These are phyloP conservation scores for Fusarium anthophilum DNA, from an alignment of 2,329 filamentous ascomycete species.

Conservation along the genomic window DNA sequence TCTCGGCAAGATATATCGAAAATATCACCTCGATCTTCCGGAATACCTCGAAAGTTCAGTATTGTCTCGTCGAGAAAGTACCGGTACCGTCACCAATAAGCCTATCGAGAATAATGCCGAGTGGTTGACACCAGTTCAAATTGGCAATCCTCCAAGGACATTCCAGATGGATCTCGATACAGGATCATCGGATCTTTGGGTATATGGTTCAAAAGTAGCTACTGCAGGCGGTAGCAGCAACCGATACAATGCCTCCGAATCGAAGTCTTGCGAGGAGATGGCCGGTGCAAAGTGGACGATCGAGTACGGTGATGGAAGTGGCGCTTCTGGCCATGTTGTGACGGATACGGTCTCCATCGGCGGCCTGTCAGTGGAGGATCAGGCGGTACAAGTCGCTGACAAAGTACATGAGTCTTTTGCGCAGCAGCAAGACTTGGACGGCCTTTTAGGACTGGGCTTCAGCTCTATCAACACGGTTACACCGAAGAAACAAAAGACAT, in stretches of 20 bases:
- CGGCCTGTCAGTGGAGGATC: conserved; percentile 51
- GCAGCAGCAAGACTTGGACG: conserved; percentile 51
- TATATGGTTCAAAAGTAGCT: conserved; percentile 57
- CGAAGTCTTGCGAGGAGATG: conserved; percentile 51
- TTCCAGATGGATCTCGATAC: conserved; percentile 58
- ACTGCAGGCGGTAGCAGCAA: conserved; percentile 50
- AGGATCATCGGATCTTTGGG: conserved; percentile 59
- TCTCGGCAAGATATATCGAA: conserved; percentile 48
- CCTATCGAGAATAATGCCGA: conserved; percentile 48
- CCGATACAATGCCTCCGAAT: conserved; percentile 50
- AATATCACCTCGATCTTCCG: conserved; percentile 49
- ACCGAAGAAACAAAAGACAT: conserved; percentile 54
- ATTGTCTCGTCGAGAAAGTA: conserved; percentile 39
- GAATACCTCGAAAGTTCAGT: conserved; percentile 14
- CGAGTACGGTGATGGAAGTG: conserved; percentile 57
- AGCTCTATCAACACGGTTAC: conserved; percentile 54
- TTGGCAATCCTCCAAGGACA: conserved; percentile 54
- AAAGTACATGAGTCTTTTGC: conserved; percentile 53
- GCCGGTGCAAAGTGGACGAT: conserved; percentile 53
- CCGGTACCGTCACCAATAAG: conserved; percentile 42
- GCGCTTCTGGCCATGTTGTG: conserved; percentile 55
- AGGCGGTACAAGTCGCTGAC: conserved; percentile 56
- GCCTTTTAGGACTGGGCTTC: conserved; percentile 57
- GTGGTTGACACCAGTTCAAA: conserved; percentile 52
- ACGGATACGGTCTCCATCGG: conserved; percentile 55